phyloP scores from a whole-genome alignment of 768 basidiomycete genomes.

The Pholiota microspora region DNA sequence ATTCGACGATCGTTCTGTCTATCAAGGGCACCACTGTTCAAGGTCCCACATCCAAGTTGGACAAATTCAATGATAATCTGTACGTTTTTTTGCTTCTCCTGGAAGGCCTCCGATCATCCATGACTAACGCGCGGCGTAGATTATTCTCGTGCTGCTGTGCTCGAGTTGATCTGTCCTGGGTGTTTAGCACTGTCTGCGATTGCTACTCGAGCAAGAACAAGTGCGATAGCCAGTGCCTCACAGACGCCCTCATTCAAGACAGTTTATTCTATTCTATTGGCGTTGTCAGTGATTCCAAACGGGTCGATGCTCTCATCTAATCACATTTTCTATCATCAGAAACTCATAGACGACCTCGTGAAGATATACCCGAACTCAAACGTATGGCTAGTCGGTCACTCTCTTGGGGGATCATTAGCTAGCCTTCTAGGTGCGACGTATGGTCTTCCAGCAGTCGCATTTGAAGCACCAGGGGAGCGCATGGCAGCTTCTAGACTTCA shows the following conservation, averaged over 20 bases:
- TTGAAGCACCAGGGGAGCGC: slow-evolving; percentile 81
- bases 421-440: slow-evolving; percentile 90
- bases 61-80: slow-evolving; percentile 91
- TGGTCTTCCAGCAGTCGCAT: slow-evolving; percentile 86
- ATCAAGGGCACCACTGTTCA: slow-evolving; percentile 87
- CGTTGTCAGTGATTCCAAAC: slow-evolving; percentile 50
- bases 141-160: slow-evolving; percentile 95
- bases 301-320: background rate
- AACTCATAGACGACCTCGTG: slow-evolving; percentile 84
- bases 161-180: slow-evolving; percentile 83
- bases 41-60: slow-evolving; percentile 85
- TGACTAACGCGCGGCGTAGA: slow-evolving; percentile 17
- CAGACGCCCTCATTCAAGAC: slow-evolving; percentile 80
- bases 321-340: slow-evolving; percentile 37
- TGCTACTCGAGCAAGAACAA: slow-evolving; percentile 72
- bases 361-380: slow-evolving; percentile 79
- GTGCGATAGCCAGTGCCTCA: slow-evolving; percentile 82
- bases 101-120: background rate
- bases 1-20: slow-evolving; percentile 80
- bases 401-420: slow-evolving; percentile 88
- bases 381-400: slow-evolving; percentile 89
- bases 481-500: slow-evolving; percentile 79
- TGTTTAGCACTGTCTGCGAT: slow-evolving; percentile 81
- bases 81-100: slow-evolving; percentile 19
- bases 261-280: slow-evolving; percentile 92